Evolutionary conservation across 768 basidiomycete species (phyloP).

Genomic region (Boletus subparvulus): DNA sequence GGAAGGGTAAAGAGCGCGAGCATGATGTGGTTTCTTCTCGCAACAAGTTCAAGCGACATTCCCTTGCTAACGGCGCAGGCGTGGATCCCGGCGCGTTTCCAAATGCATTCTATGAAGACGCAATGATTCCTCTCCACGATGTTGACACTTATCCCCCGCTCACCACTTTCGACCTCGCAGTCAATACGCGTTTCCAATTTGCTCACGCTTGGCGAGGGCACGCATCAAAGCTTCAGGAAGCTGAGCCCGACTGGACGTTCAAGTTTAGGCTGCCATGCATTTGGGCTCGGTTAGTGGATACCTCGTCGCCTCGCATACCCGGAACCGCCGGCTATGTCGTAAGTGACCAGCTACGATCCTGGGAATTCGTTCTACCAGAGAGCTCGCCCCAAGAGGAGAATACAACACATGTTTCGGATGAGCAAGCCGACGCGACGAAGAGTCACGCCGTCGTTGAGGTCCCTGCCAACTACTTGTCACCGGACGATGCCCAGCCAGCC

Average conservation of each 20-base stretch:
- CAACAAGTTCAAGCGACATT: not conserved
- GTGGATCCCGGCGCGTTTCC: not conserved
- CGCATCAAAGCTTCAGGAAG: conserved; percentile 11
- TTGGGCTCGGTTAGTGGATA: not conserved
- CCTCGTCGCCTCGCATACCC: not conserved
- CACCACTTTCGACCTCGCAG: conserved; percentile 10
- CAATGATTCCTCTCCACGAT: conserved; percentile 14
- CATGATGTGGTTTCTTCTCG: not conserved
- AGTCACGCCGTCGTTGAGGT: not conserved
- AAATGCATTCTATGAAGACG: conserved; percentile 13
- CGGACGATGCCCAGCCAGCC: not conserved
- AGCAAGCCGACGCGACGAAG: not conserved
- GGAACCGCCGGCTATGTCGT: conserved; percentile 12
- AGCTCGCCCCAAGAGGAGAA: not conserved
- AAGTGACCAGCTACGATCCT: conserved; percentile 10
- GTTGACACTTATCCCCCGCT: conserved; percentile 20
- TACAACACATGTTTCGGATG: not conserved
- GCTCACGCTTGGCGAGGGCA: conserved; percentile 17
- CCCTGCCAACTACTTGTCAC: not conserved
- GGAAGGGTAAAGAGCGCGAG: conserved; percentile 27
- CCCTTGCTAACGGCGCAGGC: not conserved
- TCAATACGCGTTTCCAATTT: conserved; percentile 28
- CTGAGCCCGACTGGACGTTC: conserved; percentile 6
- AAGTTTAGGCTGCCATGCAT: not conserved
- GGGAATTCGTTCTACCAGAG: conserved; percentile 13